Evolutionary conservation across 129 eudicot species (phyloP).

Genomic region (Logfia minima): DNA sequence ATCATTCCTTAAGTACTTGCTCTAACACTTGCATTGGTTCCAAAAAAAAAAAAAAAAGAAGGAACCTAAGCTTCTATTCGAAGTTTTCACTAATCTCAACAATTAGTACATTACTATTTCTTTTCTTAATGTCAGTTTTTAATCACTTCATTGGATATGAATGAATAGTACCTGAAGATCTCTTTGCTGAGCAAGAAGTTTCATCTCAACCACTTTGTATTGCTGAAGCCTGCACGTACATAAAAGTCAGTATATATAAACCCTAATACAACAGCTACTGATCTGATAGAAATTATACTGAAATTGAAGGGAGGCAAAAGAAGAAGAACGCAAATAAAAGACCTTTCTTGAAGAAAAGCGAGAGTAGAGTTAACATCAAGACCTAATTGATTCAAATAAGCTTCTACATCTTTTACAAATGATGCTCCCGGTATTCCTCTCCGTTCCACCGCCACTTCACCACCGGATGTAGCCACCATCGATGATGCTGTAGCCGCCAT

Average conservation of each 20-base stretch:
- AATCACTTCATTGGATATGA: constrained; percentile 5
- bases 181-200: constrained; percentile 94
- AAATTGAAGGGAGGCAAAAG: neutral
- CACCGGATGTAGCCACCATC: constrained; percentile 12
- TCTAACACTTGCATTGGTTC: neutral
- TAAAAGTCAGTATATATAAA: constrained; percentile 15
- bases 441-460: constrained; percentile 50
- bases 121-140: neutral
- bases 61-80: neutral
- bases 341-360: constrained; percentile 92
- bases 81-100: constrained; percentile 3
- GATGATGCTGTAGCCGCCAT: constrained; percentile 48
- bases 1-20: neutral
- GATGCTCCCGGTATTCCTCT: constrained; percentile 90
- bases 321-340: neutral
- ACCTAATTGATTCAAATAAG: constrained; percentile 64
- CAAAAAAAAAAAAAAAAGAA: neutral
- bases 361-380: constrained; percentile 85
- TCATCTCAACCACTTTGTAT: constrained; percentile 89
- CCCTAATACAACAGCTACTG: constrained; percentile 27
- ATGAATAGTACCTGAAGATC: constrained; percentile 69
- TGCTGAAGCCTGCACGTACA: constrained; percentile 72
- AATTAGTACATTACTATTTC: too few species aligned
- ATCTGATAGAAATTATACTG: neutral
- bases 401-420: constrained; percentile 80